Evolutionary conservation across 371 early-diverging fungal genomes (phyloP).

Genomic region (Mucor ambiguus): DNA sequence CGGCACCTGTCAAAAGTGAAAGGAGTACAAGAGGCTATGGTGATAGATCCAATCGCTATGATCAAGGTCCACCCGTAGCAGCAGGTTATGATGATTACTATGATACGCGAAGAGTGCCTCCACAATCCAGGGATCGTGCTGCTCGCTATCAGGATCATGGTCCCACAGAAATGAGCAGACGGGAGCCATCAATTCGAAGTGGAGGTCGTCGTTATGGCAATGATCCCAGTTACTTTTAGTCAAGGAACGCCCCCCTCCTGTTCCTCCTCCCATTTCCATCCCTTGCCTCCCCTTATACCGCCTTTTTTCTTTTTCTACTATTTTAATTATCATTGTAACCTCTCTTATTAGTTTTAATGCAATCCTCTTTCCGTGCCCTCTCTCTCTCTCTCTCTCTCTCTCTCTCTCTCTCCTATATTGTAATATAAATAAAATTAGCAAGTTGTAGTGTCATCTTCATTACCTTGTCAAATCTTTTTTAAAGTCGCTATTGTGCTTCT

Average conservation of each 20-base stretch:
- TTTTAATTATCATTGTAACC: constrained; percentile 3
- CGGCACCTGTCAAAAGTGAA: constrained; percentile 9
- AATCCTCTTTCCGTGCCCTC: background rate
- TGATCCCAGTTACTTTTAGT: constrained; percentile 19
- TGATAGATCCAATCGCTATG: background rate
- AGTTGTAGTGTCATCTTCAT: background rate
- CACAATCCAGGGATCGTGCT: constrained; percentile 4
- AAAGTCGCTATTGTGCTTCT: background rate
- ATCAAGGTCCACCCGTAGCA: background rate
- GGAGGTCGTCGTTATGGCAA: constrained; percentile 21
- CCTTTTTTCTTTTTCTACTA: background rate
- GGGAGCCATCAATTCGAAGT: constrained; percentile 11
- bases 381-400: too few relatives aligned
- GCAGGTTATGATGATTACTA: constrained; percentile 10
- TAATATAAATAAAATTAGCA: background rate
- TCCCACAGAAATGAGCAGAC: constrained; percentile 5
- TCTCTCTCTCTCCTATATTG: background rate
- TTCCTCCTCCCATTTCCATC: background rate
- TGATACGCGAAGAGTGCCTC: background rate
- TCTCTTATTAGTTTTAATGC: background rate
- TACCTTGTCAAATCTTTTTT: background rate
- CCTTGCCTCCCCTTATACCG: background rate
- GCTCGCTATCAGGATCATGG: constrained; percentile 7
- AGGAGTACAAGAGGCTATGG: constrained; percentile 5
- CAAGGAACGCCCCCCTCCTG: background rate